Evolutionary conservation across 495 filamentous ascomycete species (phyloP).

Genomic region (Neurospora cerealis): DNA sequence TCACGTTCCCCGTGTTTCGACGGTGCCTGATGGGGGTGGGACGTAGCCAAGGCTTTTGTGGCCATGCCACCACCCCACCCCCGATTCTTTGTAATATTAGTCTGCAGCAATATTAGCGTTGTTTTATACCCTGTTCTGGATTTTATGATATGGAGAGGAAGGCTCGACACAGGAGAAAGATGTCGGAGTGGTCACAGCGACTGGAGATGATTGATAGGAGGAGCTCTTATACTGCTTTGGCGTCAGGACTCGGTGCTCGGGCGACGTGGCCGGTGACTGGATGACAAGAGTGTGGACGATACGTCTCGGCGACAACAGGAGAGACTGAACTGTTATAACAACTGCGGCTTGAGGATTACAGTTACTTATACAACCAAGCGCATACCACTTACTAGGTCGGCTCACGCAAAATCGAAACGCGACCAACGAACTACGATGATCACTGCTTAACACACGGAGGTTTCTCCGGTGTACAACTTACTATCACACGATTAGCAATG

Average conservation of each 20-base stretch:
- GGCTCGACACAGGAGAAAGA: neutral
- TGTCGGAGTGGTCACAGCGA: neutral
- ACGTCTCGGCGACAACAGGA: neutral
- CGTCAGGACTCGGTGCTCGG: neutral
- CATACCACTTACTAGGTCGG: neutral
- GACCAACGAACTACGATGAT: neutral
- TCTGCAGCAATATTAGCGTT: neutral
- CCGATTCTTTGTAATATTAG: neutral
- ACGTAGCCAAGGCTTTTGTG: constrained; percentile 1
- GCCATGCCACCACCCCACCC: neutral
- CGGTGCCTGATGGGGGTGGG: constrained; percentile 8
- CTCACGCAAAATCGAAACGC: neutral
- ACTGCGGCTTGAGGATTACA: neutral
- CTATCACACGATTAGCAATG: neutral
- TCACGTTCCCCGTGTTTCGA: neutral
- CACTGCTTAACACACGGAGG: neutral
- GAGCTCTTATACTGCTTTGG: neutral
- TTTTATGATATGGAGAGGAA: neutral
- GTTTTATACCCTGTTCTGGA: neutral
- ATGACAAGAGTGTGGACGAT: neutral
- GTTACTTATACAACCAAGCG: neutral
- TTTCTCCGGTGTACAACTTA: neutral
- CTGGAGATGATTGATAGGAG: neutral
- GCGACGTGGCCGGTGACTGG: neutral
- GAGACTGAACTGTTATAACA: neutral